Evolutionary conservation across 2,329 filamentous ascomycete species (phyloP).

Genomic region (Calonectria pauciramosa): DNA sequence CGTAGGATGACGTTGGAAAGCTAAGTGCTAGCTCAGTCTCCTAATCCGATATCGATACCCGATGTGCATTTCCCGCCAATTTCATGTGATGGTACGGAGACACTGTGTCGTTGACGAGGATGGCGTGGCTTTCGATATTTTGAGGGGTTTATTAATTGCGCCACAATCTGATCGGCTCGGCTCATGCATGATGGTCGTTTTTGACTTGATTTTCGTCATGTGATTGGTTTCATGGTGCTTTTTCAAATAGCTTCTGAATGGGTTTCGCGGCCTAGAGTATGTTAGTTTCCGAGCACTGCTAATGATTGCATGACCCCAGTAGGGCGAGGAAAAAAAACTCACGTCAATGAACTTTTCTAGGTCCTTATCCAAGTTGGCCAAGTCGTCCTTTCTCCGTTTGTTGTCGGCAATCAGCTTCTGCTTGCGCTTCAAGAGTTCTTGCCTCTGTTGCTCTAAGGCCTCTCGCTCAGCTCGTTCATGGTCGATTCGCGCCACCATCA

Average conservation of each 20-base stretch:
- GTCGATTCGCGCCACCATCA: conserved; percentile 92
- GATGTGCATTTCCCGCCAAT: no score
- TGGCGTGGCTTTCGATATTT: not conserved
- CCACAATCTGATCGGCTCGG: not conserved
- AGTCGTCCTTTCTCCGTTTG: conserved; percentile 92
- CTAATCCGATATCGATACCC: no score
- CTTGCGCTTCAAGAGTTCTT: conserved; percentile 78
- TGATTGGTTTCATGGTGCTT: conserved; percentile 64
- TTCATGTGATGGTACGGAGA: not conserved
- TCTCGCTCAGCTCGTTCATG: conserved; percentile 90
- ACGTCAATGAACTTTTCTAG: conserved; percentile 95
- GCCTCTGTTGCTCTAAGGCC: conserved; percentile 85
- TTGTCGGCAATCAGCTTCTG: conserved; percentile 78
- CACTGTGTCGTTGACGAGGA: not conserved
- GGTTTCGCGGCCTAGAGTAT: conserved; percentile 81
- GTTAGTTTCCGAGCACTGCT: conserved; percentile 31
- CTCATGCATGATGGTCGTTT: not conserved
- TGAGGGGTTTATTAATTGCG: not conserved
- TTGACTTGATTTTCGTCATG: not conserved
- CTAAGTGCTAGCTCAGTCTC: not conserved
- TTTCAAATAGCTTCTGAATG: conserved; percentile 88
- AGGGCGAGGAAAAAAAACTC: conserved; percentile 51
- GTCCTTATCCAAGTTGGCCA: conserved; percentile 91
- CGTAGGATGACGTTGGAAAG: not conserved
- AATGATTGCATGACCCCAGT: not conserved